Conservation (phyloP, 2,329 filamentous ascomycete species). For the Lachnellula subtilissima region DNA sequence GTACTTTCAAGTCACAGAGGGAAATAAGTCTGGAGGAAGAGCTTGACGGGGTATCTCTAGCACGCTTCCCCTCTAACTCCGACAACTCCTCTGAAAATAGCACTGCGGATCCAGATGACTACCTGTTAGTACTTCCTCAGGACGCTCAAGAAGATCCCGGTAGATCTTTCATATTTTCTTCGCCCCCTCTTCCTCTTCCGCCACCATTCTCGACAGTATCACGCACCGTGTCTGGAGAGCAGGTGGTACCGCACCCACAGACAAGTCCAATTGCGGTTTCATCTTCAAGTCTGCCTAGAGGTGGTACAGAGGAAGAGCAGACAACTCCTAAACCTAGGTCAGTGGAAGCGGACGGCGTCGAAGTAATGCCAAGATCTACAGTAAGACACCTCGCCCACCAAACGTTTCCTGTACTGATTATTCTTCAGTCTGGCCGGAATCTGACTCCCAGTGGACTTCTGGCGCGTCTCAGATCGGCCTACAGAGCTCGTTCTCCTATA, state of each 20-base stretch:
- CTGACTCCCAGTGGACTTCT: conserved; percentile 5
- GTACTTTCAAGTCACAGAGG: conserved; percentile 9
- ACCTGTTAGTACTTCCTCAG: not conserved
- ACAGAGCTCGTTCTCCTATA: conserved; percentile 16
- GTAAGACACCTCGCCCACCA: conserved; percentile 2
- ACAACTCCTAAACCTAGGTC: not conserved
- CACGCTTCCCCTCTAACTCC: conserved; percentile 12
- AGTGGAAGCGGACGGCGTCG: not conserved
- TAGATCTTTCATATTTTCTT: conserved; percentile 12
- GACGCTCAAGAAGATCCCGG: not conserved
- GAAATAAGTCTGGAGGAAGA: conserved; percentile 25
- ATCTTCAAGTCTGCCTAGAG: conserved; percentile 12
- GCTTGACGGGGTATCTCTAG: conserved; percentile 24
- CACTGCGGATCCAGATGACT: not conserved
- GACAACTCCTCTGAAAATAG: not conserved
- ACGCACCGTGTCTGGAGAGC: conserved; percentile 18
- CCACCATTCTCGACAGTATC: conserved; percentile 29
- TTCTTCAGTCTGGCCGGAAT: conserved; percentile 6
- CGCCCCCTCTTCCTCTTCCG: conserved; percentile 20
- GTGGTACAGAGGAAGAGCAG: not conserved
- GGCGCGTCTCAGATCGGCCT: conserved; percentile 12
- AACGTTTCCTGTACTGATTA: not conserved
- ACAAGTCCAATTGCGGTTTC: not conserved
- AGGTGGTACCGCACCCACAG: not conserved
- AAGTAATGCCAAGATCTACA: conserved; percentile 4